These are phyloP conservation scores for Onygenales sp. DNA, from an alignment of 2,329 filamentous ascomycete genomes.

Conservation along the genomic window DNA sequence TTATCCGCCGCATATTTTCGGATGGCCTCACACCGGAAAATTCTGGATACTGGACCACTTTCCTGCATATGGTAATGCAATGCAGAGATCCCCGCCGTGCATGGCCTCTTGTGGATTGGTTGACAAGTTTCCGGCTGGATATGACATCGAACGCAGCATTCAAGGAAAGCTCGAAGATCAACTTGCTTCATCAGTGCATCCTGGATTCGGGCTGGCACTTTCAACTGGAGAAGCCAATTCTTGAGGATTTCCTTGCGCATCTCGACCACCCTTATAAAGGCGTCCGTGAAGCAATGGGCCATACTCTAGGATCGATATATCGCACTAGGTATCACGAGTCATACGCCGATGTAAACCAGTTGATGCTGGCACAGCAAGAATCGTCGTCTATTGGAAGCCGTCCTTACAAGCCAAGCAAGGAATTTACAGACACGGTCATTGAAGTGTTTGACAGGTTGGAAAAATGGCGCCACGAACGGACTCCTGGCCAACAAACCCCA, in stretches of 20 bases:
- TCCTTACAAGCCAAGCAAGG: constrained; percentile 68
- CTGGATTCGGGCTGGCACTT: constrained; percentile 94
- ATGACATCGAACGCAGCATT: constrained; percentile 95
- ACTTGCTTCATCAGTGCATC: constrained; percentile 79
- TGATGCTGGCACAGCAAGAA: constrained; percentile 69
- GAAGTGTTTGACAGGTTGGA: constrained; percentile 73
- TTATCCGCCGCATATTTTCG: constrained; percentile 76
- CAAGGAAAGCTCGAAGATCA: constrained; percentile 95
- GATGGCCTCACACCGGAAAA: constrained; percentile 93
- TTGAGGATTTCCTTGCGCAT: constrained; percentile 80
- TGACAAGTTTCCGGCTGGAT: constrained; percentile 80
- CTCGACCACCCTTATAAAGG: constrained; percentile 97
- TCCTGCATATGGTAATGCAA: constrained; percentile 79
- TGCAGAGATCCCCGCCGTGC: constrained; percentile 81
- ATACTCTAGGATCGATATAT: constrained; percentile 79
- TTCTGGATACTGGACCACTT: constrained; percentile 86
- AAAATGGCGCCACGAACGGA: constrained; percentile 74
- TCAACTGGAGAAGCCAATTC: constrained; percentile 75
- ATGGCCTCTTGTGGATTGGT: constrained; percentile 73
- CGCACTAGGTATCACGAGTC: constrained; percentile 91
- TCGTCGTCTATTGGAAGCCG: constrained; percentile 74
- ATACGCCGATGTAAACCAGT: constrained; percentile 64
- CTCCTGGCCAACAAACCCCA: constrained; percentile 81
- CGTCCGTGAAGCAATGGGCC: constrained; percentile 87
- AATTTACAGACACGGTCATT: constrained; percentile 62